phyloP scores from a whole-genome alignment of 2,329 filamentous ascomycete species.

The Colletotrichum horii region DNA sequence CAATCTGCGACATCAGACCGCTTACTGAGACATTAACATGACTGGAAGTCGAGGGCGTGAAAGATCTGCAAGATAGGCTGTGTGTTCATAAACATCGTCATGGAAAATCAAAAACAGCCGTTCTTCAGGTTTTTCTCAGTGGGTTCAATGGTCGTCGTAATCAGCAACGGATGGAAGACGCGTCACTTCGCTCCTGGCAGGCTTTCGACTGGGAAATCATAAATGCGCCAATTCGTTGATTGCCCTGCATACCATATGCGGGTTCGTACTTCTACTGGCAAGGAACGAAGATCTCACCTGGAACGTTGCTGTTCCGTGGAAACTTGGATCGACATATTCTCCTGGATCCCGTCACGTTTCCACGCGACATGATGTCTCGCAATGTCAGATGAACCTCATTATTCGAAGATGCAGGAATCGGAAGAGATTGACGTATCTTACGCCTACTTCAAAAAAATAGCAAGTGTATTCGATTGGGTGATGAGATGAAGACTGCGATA shows the following conservation, averaged over 20 bases:
- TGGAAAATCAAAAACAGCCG: neutral
- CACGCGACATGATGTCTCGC: neutral
- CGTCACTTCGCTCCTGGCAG: neutral
- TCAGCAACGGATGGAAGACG: neutral
- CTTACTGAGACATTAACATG: neutral
- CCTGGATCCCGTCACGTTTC: neutral
- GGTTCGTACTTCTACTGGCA: neutral
- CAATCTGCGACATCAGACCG: neutral
- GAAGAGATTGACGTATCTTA: neutral
- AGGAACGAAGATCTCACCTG: neutral
- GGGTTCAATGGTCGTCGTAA: neutral
- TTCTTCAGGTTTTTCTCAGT: neutral
- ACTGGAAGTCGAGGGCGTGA: neutral
- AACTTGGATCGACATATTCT: neutral
- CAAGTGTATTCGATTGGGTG: neutral
- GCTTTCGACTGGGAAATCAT: neutral
- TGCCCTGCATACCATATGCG: neutral
- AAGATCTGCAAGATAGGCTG: neutral
- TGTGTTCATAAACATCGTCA: conserved; percentile 18
- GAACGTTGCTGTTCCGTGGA: too few species aligned
- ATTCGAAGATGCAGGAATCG: neutral
- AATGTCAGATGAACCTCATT: too few species aligned
- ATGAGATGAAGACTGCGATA: neutral
- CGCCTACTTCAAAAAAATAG: neutral
- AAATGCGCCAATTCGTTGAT: too few species aligned